Percentiles rank a stretch among this genome's conserved stretches.
These are phyloP conservation scores for Penicillium desertorum DNA, from an alignment of 495 filamentous ascomycete species.

Conservation along the genomic window DNA sequence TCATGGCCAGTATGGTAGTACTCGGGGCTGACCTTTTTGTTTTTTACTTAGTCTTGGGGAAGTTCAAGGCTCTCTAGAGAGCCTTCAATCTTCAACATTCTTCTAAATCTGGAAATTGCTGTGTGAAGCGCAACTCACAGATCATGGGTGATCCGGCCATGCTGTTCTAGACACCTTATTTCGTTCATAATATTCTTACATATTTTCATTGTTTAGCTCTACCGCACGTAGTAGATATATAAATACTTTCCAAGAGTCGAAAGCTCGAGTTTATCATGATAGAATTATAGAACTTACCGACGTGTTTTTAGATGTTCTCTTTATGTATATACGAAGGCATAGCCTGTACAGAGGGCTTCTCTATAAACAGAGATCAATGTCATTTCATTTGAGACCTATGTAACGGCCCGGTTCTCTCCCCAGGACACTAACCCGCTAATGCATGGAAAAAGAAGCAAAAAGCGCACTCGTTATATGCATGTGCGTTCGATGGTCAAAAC, in stretches of 20 bases:
- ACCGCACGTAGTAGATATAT: no score
- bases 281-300: no score
- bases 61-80: conserved; percentile 21
- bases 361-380: not conserved
- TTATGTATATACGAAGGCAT: no score
- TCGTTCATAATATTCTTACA: conserved; percentile 1
- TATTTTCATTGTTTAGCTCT: not conserved
- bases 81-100: not conserved
- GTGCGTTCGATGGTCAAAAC: not conserved
- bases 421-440: conserved; percentile 2
- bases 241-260: no score
- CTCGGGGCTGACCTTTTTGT: not conserved
- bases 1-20: not conserved
- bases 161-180: not conserved
- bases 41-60: conserved; percentile 10
- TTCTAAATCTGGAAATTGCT: not conserved
- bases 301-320: no score
- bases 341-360: no score
- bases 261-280: no score
- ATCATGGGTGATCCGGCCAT: conserved; percentile 1
- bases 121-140: not conserved
- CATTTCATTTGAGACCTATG: not conserved
- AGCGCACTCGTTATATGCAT: not conserved
- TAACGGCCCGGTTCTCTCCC: not conserved
- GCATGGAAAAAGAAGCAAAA: conserved; percentile 1